These are phyloP conservation scores for Parsonsia alboflavescens DNA, from an alignment of 257 asterid species.

Conservation along the genomic window DNA sequence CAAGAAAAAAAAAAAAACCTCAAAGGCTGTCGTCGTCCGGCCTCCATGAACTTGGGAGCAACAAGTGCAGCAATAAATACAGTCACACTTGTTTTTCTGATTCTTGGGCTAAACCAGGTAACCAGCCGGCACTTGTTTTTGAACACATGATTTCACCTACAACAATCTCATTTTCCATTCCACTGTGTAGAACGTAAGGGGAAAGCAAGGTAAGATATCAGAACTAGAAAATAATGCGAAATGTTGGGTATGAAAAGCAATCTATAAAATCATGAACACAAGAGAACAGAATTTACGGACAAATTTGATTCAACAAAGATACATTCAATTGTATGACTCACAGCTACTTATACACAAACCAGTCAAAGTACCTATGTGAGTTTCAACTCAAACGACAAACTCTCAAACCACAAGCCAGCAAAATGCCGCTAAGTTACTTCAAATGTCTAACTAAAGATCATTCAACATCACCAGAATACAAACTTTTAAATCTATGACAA, in stretches of 20 bases:
- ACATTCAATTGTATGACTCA: background rate
- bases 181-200: too few relatives aligned
- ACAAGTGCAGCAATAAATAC: too few relatives aligned
- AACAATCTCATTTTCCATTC: background rate
- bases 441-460: constrained; percentile 3
- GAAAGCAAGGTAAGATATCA: too few relatives aligned
- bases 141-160: background rate
- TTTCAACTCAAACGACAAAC: constrained; percentile 1
- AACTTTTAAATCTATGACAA: constrained; percentile 23
- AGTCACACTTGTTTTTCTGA: too few relatives aligned
- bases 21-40: too few relatives aligned
- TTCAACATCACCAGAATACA: constrained; percentile 19
- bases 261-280: background rate
- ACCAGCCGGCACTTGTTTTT: background rate
- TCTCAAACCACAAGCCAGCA: constrained; percentile 4
- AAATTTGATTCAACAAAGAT: background rate
- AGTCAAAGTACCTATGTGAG: background rate
- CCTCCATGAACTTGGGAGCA: too few relatives aligned
- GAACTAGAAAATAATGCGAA: too few relatives aligned
- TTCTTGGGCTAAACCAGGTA: too few relatives aligned
- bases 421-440: constrained; percentile 5
- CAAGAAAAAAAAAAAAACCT: too few relatives aligned
- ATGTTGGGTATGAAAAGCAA: background rate
- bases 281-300: background rate
- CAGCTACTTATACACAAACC: background rate